A percentile compares a stretch with the other conserved stretches of the same genome.
Conservation (phyloP, 441 rosid species). For the Gossypium aridum region DNA sequence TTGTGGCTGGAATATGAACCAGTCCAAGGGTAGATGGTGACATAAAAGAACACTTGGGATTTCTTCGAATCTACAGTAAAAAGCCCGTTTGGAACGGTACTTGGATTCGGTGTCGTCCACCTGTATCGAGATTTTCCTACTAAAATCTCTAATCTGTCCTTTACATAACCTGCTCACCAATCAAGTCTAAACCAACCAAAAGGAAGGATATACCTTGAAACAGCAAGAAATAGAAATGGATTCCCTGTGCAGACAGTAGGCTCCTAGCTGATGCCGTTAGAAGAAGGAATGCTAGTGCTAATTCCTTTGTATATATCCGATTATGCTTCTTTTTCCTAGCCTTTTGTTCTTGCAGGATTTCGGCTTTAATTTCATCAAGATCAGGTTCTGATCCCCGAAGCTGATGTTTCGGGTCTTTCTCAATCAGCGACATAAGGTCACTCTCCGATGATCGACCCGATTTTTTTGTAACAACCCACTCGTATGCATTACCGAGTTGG, state of each 20-base stretch:
- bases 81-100: too few relatives aligned
- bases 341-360: slow-evolving; percentile 37
- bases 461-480: slow-evolving; percentile 95
- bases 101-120: too few relatives aligned
- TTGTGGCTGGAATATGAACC: too few relatives aligned
- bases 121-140: slow-evolving; percentile 19
- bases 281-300: slow-evolving; percentile 77
- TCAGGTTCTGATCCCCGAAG: slow-evolving; percentile 47
- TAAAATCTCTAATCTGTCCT: not conserved
- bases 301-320: slow-evolving; percentile 71
- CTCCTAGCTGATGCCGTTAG: slow-evolving; percentile 80
- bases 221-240: slow-evolving; percentile 93
- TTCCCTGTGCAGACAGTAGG: slow-evolving; percentile 82
- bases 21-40: too few relatives aligned
- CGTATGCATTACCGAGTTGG: slow-evolving; percentile 92
- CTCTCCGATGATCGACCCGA: slow-evolving; percentile 91
- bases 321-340: slow-evolving; percentile 54
- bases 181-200: slow-evolving; percentile 81
- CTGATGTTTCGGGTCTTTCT: slow-evolving; percentile 50
- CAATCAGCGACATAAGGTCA: slow-evolving; percentile 53
- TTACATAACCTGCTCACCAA: slow-evolving; percentile 85
- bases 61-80: too few relatives aligned
- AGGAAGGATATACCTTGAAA: slow-evolving; percentile 91
- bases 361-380: slow-evolving; percentile 43
- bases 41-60: too few relatives aligned